Percentiles rank a stretch among this genome's conserved stretches.
phyloP scores from a whole-genome alignment of 805 yeast species.

The Lipomyces sp. region DNA sequence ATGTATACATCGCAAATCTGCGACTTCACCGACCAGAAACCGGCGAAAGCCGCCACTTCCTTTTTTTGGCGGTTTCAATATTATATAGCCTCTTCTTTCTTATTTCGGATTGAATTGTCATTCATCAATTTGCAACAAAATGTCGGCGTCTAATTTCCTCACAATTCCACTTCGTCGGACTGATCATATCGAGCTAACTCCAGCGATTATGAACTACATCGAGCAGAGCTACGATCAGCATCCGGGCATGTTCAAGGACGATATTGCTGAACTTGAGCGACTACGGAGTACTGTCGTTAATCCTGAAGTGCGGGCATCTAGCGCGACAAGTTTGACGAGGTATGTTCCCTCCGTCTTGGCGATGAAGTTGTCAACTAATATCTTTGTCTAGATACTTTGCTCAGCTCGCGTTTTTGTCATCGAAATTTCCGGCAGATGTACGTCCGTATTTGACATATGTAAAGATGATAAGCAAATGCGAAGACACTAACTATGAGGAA shows the following conservation, averaged over 20 bases:
- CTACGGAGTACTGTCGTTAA: slow-evolving; percentile 53
- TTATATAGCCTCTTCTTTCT: background rate
- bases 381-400: slow-evolving; percentile 54
- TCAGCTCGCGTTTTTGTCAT: slow-evolving; percentile 51
- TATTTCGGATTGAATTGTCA: background rate
- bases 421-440: slow-evolving; percentile 68
- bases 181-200: slow-evolving; percentile 46
- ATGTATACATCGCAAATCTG: background rate
- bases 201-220: slow-evolving; percentile 47
- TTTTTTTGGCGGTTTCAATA: background rate
- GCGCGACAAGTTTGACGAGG: slow-evolving; percentile 39
- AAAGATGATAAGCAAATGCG: slow-evolving; percentile 2
- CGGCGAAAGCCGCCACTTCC: background rate
- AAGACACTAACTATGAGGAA: background rate
- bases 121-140: background rate
- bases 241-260: slow-evolving; percentile 42
- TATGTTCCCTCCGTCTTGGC: background rate
- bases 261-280: slow-evolving; percentile 50
- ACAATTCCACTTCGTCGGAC: slow-evolving; percentile 50
- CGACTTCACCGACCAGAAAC: background rate
- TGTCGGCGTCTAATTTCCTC: slow-evolving; percentile 46
- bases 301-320: slow-evolving; percentile 48
- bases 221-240: slow-evolving; percentile 50
- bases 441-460: slow-evolving; percentile 17
- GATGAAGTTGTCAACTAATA: slow-evolving; percentile 18